Conservation (phyloP, 2,329 filamentous ascomycete genomes). For the Phyllosticta citriasiana region DNA sequence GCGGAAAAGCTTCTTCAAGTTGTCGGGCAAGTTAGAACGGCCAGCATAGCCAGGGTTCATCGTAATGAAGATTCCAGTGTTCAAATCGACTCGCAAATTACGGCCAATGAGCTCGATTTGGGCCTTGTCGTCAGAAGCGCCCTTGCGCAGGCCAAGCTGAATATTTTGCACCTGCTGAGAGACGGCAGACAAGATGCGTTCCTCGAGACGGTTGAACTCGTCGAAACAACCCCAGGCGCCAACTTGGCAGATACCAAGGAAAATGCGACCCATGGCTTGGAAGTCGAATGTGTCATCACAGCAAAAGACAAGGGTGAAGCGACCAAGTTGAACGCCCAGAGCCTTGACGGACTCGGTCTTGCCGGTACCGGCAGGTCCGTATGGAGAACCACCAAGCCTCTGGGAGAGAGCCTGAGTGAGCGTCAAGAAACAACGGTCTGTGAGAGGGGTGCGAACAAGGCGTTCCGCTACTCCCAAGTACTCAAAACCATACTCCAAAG, state of each 20-base stretch:
- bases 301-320: conserved; percentile 97
- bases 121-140: conserved; percentile 66
- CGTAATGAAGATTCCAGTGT: conserved; percentile 98
- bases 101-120: conserved; percentile 93
- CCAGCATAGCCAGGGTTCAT: conserved; percentile 99
- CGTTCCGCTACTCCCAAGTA: conserved; percentile 95
- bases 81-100: conserved; percentile 77
- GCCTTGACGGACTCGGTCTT: conserved; percentile 99
- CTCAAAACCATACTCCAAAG: conserved; percentile 92
- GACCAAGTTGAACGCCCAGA: conserved; percentile 86
- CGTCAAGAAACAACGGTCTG: conserved; percentile 95
- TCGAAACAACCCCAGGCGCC: conserved; percentile 99
- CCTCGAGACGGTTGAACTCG: conserved; percentile 98
- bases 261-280: conserved; percentile 98
- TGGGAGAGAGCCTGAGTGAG: conserved; percentile 94
- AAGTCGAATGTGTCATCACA: conserved; percentile 99
- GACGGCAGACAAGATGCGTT: conserved; percentile 93
- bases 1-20: conserved; percentile 98
- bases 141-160: conserved; percentile 84
- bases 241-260: conserved; percentile 97
- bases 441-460: conserved; percentile 91
- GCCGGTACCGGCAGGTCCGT: conserved; percentile 93
- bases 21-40: conserved; percentile 94
- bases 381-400: conserved; percentile 89
- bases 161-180: conserved; percentile 99